Conservation (phyloP, 768 basidiomycete genomes). For the Boletus coccyginus region DNA sequence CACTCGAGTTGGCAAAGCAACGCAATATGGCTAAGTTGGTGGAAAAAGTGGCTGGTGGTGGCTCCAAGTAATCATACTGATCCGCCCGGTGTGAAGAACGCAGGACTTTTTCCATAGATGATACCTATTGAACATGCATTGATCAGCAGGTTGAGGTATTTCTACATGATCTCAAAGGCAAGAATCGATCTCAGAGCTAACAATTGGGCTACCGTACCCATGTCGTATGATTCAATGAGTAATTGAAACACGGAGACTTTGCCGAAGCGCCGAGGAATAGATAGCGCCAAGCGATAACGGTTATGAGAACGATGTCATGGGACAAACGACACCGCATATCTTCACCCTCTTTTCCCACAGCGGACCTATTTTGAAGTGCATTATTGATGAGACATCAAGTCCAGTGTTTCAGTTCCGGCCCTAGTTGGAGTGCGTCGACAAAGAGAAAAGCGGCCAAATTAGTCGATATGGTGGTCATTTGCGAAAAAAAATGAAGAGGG, state of each 20-base stretch:
- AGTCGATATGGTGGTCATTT: background rate
- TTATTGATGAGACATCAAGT: background rate
- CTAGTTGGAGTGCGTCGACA: background rate
- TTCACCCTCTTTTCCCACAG: conserved; percentile 15
- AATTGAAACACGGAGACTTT: background rate
- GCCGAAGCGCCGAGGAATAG: conserved; percentile 3
- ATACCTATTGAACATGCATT: background rate
- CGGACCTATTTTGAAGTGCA: background rate
- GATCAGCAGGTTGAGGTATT: background rate
- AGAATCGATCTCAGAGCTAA: background rate
- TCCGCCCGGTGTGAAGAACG: conserved; percentile 1
- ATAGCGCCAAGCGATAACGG: conserved; percentile 1
- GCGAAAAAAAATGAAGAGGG: background rate
- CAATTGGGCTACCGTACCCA: background rate
- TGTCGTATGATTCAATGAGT: background rate
- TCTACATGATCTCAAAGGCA: background rate
- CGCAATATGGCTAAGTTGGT: background rate
- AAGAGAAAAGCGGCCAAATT: background rate
- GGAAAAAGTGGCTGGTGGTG: too few relatives aligned
- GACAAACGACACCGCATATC: background rate
- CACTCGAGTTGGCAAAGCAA: background rate
- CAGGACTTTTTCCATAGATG: background rate
- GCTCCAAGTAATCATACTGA: background rate
- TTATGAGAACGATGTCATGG: conserved; percentile 1
- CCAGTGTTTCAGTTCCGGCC: conserved; percentile 5